Conservation (phyloP, 345 rosid species). For the Brassica juncea region DNA sequence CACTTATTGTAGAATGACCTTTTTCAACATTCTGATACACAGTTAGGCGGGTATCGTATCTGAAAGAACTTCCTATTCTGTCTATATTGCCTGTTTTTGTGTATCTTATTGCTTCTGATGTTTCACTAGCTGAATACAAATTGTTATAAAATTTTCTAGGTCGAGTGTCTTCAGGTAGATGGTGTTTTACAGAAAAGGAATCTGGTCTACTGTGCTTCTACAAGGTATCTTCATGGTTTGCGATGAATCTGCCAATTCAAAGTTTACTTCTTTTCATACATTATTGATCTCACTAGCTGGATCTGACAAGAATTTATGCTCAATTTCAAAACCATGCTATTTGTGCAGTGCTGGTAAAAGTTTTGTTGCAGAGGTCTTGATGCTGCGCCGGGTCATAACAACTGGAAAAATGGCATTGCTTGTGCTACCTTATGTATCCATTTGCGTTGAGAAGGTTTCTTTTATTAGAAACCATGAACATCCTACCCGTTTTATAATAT, state of each 20-base stretch:
- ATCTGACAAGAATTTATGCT: slow-evolving; percentile 14
- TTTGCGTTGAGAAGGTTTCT: slow-evolving; percentile 87
- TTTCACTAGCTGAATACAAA: slow-evolving; percentile 16
- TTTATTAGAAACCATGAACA: slow-evolving; percentile 14
- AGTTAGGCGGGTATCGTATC: neutral
- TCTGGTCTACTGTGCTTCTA: slow-evolving; percentile 97
- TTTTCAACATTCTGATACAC: neutral
- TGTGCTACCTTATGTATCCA: slow-evolving; percentile 97
- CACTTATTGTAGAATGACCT: neutral
- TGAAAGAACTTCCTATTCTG: neutral
- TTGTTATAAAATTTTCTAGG: slow-evolving; percentile 48
- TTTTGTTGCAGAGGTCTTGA: slow-evolving; percentile 95
- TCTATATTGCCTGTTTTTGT: slow-evolving; percentile 13
- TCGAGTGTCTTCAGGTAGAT: slow-evolving; percentile 94
- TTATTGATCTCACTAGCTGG: slow-evolving; percentile 6
- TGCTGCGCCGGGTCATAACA: slow-evolving; percentile 81
- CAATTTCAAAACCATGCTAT: slow-evolving; percentile 25
- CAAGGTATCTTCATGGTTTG: slow-evolving; percentile 61
- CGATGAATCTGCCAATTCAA: slow-evolving; percentile 15
- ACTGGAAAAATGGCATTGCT: slow-evolving; percentile 86
- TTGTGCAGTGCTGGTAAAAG: slow-evolving; percentile 90
- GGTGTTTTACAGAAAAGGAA: slow-evolving; percentile 88
- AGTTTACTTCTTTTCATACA: slow-evolving; percentile 13
- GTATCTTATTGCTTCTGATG: slow-evolving; percentile 30
- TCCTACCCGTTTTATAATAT: slow-evolving; percentile 19